A percentile compares a stretch with the other conserved stretches of the same genome.
Conservation (phyloP, 148 eudicot genomes). For the Chenopodium suecicum region DNA sequence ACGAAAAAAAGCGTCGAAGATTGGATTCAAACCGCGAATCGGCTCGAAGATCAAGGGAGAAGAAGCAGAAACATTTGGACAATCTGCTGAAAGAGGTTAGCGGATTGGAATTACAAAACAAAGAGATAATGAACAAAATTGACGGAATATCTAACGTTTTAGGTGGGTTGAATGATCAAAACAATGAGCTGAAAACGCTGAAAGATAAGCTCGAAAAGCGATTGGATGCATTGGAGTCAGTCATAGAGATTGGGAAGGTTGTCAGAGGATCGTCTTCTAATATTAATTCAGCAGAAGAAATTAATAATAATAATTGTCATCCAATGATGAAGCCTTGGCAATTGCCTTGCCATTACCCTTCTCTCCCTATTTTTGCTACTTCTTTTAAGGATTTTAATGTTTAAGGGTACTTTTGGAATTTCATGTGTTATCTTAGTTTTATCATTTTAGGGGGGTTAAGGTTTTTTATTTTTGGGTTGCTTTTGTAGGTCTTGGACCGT, state of each 20-base stretch:
- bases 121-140: too few species aligned
- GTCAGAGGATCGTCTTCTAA: constrained; percentile 16
- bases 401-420: not conserved
- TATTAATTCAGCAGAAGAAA: too few species aligned
- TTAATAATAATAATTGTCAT: constrained; percentile 18
- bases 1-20: constrained; percentile 66
- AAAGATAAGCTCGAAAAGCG: constrained; percentile 43
- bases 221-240: constrained; percentile 45
- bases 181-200: constrained; percentile 34
- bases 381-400: constrained; percentile 9
- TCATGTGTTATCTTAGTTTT: not conserved
- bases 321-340: constrained; percentile 47
- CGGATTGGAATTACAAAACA: not conserved
- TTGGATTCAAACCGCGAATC: constrained; percentile 79
- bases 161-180: not conserved
- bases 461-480: not conserved
- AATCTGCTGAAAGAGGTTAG: constrained; percentile 39
- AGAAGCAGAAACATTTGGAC: constrained; percentile 59
- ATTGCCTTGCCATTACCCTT: constrained; percentile 34
- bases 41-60: constrained; percentile 66
- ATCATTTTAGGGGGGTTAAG: not conserved
- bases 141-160: too few species aligned
- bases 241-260: constrained; percentile 32
- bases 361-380: constrained; percentile 24
- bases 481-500: not conserved